phyloP scores from a whole-genome alignment of 2,329 filamentous ascomycete genomes.

The Alternaria infectoria region DNA sequence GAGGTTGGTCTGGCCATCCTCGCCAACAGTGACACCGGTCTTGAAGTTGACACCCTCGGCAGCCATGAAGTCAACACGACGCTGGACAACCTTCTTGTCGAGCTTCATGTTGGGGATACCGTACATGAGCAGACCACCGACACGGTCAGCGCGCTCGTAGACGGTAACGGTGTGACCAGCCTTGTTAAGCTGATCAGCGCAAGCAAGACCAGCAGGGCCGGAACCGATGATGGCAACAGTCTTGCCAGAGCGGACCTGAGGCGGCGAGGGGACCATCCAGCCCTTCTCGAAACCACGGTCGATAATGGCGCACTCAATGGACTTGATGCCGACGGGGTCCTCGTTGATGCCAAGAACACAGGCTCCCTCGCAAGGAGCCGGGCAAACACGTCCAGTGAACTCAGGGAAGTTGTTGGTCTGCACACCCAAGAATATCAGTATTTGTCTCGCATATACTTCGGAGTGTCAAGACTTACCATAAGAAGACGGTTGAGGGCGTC shows the following conservation, averaged over 20 bases:
- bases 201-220: slow-evolving; percentile 87
- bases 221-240: slow-evolving; percentile 88
- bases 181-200: slow-evolving; percentile 92
- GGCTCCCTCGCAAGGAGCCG: slow-evolving; percentile 93
- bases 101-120: slow-evolving; percentile 99
- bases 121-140: slow-evolving; percentile 95
- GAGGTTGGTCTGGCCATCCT: slow-evolving; percentile 72
- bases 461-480: slow-evolving; percentile 53
- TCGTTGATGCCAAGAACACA: slow-evolving; percentile 97
- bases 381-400: slow-evolving; percentile 96
- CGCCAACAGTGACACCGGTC: slow-evolving; percentile 77
- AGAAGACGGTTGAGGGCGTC: slow-evolving; percentile 90
- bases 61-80: slow-evolving; percentile 93
- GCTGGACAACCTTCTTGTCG: slow-evolving; percentile 95
- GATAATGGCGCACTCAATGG: slow-evolving; percentile 96
- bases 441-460: neutral
- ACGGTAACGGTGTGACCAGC: slow-evolving; percentile 88
- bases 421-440: neutral
- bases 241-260: slow-evolving; percentile 83
- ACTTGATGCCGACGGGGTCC: slow-evolving; percentile 97
- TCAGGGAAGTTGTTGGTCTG: slow-evolving; percentile 99
- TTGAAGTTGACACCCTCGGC: slow-evolving; percentile 85
- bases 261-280: slow-evolving; percentile 89
- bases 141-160: slow-evolving; percentile 89
- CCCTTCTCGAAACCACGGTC: slow-evolving; percentile 97